phyloP scores from a whole-genome alignment of 2,329 filamentous ascomycete species.

The Cladosporium sp. region DNA sequence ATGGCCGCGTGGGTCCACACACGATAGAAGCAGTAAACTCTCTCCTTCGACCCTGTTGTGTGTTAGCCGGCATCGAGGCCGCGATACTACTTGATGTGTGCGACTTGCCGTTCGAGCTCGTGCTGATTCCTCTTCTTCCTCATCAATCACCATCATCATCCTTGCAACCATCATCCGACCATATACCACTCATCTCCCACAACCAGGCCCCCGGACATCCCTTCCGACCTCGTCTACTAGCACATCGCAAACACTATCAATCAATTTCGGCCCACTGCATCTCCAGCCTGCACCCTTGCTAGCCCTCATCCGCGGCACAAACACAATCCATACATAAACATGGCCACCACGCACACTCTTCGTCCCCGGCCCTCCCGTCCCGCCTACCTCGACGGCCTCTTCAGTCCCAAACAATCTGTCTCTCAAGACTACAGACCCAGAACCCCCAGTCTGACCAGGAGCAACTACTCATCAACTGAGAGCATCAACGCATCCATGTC shows the following conservation, averaged over 20 bases:
- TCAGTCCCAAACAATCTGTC: conserved; percentile 20
- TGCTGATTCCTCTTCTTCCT: background rate
- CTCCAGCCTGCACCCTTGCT: conserved; percentile 5
- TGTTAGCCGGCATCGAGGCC: background rate
- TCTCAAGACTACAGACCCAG: conserved; percentile 21
- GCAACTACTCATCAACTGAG: conserved; percentile 32
- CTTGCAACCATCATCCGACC: background rate
- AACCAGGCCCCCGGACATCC: conserved; percentile 3
- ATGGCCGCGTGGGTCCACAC: conserved; percentile 4
- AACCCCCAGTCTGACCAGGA: conserved; percentile 22
- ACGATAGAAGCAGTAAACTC: background rate
- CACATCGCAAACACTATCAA: conserved; percentile 1
- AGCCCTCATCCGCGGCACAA: background rate
- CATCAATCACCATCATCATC: background rate
- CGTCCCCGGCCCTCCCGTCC: conserved; percentile 24
- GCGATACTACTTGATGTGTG: conserved; percentile 10
- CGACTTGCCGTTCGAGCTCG: background rate
- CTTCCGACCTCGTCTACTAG: background rate
- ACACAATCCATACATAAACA: conserved; percentile 7
- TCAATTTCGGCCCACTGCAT: conserved; percentile 6
- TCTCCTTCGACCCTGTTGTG: conserved; percentile 16
- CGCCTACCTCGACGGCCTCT: conserved; percentile 35
- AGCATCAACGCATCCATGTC: conserved; percentile 30
- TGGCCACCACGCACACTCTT: conserved; percentile 3
- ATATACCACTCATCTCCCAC: background rate